Conservation (phyloP, 805 yeast species). For the Torulaspora franciscae region DNA sequence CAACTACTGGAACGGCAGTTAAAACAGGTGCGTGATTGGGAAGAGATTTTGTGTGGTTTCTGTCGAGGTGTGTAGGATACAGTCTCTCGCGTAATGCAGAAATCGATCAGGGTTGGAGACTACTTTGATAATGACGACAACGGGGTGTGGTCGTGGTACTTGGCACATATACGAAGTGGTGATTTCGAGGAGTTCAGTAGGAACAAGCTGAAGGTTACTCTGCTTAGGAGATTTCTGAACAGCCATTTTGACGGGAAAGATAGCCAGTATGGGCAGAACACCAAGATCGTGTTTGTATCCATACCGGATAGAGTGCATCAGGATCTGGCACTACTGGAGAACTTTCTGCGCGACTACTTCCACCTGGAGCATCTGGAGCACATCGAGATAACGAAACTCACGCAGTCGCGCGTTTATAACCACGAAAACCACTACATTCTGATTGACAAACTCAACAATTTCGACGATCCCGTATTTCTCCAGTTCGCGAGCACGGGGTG, state of each 20-base stretch:
- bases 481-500: slow-evolving; percentile 19
- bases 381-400: slow-evolving; percentile 31
- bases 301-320: slow-evolving; percentile 33
- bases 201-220: slow-evolving; percentile 26
- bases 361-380: slow-evolving; percentile 28
- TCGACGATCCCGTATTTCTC: slow-evolving; percentile 28
- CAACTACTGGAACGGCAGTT: too few relatives aligned
- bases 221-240: slow-evolving; percentile 31
- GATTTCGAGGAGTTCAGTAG: slow-evolving; percentile 35
- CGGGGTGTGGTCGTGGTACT: slow-evolving; percentile 38
- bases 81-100: slow-evolving; percentile 17
- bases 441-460: slow-evolving; percentile 30
- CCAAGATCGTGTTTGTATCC: slow-evolving; percentile 31
- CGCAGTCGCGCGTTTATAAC: slow-evolving; percentile 28
- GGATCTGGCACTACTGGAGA: slow-evolving; percentile 30
- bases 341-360: slow-evolving; percentile 32
- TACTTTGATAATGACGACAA: slow-evolving; percentile 34
- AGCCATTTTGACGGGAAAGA: slow-evolving; percentile 17
- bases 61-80: not conserved
- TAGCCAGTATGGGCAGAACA: slow-evolving; percentile 10
- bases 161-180: slow-evolving; percentile 35
- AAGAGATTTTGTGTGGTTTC: not conserved
- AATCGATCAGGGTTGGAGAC: slow-evolving; percentile 30
- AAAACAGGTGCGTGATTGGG: not conserved
- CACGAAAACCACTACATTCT: slow-evolving; percentile 35